Evolutionary conservation across 2,329 filamentous ascomycete genomes (phyloP), one percentile per base, ranked within the genome.

Genomic region (Pseudogymnoascus destructans): DNA sequence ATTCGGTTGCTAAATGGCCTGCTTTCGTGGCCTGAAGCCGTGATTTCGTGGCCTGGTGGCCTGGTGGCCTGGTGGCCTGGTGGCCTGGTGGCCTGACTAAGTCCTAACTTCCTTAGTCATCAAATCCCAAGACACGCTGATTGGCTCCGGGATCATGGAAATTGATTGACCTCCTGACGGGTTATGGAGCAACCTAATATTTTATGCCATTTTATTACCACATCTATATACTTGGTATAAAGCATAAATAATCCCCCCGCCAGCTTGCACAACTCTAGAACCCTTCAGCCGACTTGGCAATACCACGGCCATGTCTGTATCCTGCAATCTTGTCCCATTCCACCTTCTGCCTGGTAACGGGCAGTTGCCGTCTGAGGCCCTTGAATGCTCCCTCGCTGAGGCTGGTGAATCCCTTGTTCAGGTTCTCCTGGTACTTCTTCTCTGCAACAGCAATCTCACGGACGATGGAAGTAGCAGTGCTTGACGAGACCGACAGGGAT

Each of bases 251-350:
- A 52, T 7, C 5, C 46, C 46, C 46, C 46, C n/a, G 46, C 23
- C 5, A n/a, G 42, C 23, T 27, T 30, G 10, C 19, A 23, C 36
- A 9, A 9, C 46, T 52, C 46, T 52, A 52, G 46, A 52, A 52
- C 25, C 46, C 46, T 52, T 52, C 46, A 30, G 46, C 5, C n/a
- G 46, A 52, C 46, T 52, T 85, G 15, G 85, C 84, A 71, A 89
- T 88, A 69, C 89, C 86, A 72, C 89, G 86, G 23, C 87, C 87
- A 65, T 95, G 76, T 61, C 89, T 79, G 75, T 98, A 98, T 65
- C 89, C 90, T 49, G 89, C 86, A 64, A 98, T 89, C 77, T 95
- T 96, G 73, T 98, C 92, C 93, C 93, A 98, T 74, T 98, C 93
- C 66, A 98, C 92, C 80, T 96, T 96, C 77, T 98, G 93, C 69